Percentiles rank a stretch among this genome's conserved stretches.
These are phyloP conservation scores for Capniomyces stellatus DNA, from an alignment of 371 early-diverging fungal genomes.

Conservation along the genomic window DNA sequence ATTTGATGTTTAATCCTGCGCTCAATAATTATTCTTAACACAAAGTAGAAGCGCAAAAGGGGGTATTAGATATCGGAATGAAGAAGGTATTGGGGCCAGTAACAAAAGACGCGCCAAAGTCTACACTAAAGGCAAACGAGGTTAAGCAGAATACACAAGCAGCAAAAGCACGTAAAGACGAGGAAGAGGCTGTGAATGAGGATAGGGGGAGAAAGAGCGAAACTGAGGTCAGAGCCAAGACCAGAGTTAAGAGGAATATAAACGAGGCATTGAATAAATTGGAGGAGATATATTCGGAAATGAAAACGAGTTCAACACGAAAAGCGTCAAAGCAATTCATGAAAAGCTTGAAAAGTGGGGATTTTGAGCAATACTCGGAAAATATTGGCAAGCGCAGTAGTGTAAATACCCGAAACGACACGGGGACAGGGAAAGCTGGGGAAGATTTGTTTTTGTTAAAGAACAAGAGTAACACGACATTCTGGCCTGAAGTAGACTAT, in stretches of 20 bases:
- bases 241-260: not conserved
- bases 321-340: not conserved
- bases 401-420: not conserved
- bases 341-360: not conserved
- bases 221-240: not conserved
- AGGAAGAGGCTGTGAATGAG: not conserved
- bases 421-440: not conserved
- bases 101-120: not conserved
- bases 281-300: not conserved
- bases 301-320: not conserved
- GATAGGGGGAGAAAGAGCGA: not conserved
- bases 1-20: no score
- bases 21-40: no score
- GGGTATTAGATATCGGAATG: not conserved
- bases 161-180: not conserved
- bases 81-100: not conserved
- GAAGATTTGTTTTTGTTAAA: not conserved
- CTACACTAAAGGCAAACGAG: not conserved
- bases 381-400: no score
- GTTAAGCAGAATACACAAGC: not conserved
- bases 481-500: not conserved
- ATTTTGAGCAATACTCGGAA: no score
- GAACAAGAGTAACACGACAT: not conserved
- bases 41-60: no score
- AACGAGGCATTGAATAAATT: not conserved